Evolutionary conservation across 2,329 filamentous ascomycete species (phyloP), one percentile per base, ranked within the genome.

Genomic region (Alternaria rosae): DNA sequence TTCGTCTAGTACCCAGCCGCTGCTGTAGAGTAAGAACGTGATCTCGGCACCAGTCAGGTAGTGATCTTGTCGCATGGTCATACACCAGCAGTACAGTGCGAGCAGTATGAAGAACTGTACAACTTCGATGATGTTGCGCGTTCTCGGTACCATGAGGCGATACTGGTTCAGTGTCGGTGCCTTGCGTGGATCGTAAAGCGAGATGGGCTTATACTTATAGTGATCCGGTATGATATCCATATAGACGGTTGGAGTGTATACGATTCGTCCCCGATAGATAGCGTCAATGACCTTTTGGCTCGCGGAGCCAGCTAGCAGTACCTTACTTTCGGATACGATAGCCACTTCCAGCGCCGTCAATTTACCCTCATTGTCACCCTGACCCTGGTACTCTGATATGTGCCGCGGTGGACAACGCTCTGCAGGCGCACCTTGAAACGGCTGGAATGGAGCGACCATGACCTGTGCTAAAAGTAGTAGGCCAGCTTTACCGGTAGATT

Each of bases 141-240:
- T 94, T 13, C 92, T 85, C 11, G 92, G 92, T 9, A 96, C 92
- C 66, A 93, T 91, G 8, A 96, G 85, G 1, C 92, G 90, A 73
- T 95, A 95, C 75, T 96, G 92, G 71, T 96, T 94, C 21, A 96
- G 84, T 25, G 94, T 75, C 1, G 91, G 91, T 6, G 90, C 91
- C 66, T 89, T 87, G 15, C 90, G 83, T 1, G 92, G 92, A 71
- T 94, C 89, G 76, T 95, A 95, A 0, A 95, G 82, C 8, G 91
- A 89, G 57, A 95, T 94, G 3, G 91, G 91, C 69, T 91, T 91
- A 72, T 91, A 87, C 80, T 95, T 95, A 83, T 95, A 96, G 70
- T 91, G 89, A 76, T 95, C 92, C 1, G 92, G 92, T 50, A 96
- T 88, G 61, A 96, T 91, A 77, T 95, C 91, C 76, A 94, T 88